Conservation (phyloP, 306 rosid species). For the Medicago arabica region DNA sequence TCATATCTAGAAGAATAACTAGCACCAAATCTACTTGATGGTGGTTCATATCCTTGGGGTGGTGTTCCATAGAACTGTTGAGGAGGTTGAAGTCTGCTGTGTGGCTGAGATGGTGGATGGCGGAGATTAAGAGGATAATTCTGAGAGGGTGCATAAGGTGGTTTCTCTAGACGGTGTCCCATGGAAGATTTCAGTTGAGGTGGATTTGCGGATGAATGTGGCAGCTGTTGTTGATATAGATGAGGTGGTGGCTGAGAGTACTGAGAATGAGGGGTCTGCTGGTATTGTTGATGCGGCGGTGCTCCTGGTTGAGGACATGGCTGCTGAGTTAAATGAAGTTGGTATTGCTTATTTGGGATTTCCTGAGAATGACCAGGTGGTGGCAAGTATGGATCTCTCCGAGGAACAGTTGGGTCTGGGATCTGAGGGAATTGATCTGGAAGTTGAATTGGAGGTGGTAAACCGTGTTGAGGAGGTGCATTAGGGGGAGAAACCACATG, state of each 20-base stretch:
- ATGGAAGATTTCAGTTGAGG: conserved; percentile 64
- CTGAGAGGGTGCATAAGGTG: conserved; percentile 68
- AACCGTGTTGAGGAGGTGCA: conserved; percentile 65
- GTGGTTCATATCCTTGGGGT: conserved; percentile 59
- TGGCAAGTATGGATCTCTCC: conserved; percentile 68
- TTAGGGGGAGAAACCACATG: conserved; percentile 62
- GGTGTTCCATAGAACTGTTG: conserved; percentile 67
- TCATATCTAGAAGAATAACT: conserved; percentile 70
- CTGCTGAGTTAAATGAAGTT: conserved; percentile 63
- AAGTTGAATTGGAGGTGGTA: conserved; percentile 59
- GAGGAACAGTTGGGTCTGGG: conserved; percentile 67
- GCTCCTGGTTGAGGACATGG: conserved; percentile 55
- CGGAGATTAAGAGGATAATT: conserved; percentile 65
- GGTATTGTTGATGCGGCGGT: conserved; percentile 67
- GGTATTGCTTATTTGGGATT: conserved; percentile 68
- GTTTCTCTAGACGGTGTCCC: conserved; percentile 74
- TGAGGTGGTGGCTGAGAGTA: conserved; percentile 64
- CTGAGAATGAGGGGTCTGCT: conserved; percentile 63
- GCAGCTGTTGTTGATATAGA: conserved; percentile 64
- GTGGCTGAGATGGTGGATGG: conserved; percentile 69
- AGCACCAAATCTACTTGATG: conserved; percentile 59
- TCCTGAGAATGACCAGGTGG: conserved; percentile 69
- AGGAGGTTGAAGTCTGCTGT: conserved; percentile 62
- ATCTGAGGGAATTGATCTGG: conserved; percentile 69
- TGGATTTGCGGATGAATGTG: conserved; percentile 54